phyloP scores from a whole-genome alignment of 805 yeast species.

The Ogataea pilisensis region DNA sequence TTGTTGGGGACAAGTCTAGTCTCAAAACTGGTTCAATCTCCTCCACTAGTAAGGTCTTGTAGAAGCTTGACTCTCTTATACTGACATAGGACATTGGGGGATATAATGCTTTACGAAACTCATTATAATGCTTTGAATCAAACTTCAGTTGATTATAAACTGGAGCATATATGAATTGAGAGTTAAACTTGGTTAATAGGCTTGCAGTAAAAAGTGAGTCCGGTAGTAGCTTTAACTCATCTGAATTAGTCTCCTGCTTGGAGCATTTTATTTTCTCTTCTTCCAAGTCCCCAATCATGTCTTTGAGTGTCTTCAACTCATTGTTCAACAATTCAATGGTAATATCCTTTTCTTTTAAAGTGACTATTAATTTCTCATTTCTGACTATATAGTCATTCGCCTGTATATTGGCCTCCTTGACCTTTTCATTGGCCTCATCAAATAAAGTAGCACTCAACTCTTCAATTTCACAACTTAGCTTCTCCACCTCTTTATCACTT shows the following conservation, averaged over 20 bases:
- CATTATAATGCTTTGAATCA: slow-evolving; percentile 41
- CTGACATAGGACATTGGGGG: slow-evolving; percentile 6
- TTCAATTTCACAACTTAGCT: slow-evolving; percentile 69
- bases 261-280: slow-evolving; percentile 29
- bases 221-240: slow-evolving; percentile 9
- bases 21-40: slow-evolving; percentile 76
- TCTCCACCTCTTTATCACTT: slow-evolving; percentile 57
- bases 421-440: slow-evolving; percentile 84
- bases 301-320: slow-evolving; percentile 66
- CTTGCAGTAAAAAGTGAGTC: slow-evolving; percentile 17
- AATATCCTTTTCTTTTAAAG: slow-evolving; percentile 64
- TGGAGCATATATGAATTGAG: slow-evolving; percentile 26
- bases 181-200: slow-evolving; percentile 21
- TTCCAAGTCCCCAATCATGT: slow-evolving; percentile 52
- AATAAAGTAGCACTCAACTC: slow-evolving; percentile 74
- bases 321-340: slow-evolving; percentile 60
- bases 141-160: slow-evolving; percentile 34
- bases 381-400: slow-evolving; percentile 55
- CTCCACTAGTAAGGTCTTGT: slow-evolving; percentile 61
- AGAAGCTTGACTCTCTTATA: slow-evolving; percentile 52
- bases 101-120: slow-evolving; percentile 40
- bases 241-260: slow-evolving; percentile 1
- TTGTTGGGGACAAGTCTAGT: slow-evolving; percentile 59
- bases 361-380: slow-evolving; percentile 48
- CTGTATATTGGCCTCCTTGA: slow-evolving; percentile 69